Evolutionary conservation across 257 asterid species (phyloP).

Genomic region (Capsicum rhomboideum): DNA sequence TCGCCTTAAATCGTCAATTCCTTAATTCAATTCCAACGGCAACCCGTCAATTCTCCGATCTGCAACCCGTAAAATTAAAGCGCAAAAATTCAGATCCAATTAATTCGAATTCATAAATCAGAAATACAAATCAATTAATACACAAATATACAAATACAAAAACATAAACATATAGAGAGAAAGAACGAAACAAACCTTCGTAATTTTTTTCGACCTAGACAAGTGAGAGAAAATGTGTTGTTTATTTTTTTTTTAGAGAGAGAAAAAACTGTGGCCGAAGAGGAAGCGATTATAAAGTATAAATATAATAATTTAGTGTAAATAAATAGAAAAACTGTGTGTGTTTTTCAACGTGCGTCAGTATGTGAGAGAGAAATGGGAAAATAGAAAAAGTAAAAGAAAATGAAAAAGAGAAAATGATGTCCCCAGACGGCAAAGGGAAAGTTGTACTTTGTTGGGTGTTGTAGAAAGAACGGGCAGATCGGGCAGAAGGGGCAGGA

Average conservation of each 20-base stretch:
- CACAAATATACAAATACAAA: neutral
- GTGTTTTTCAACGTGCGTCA: neutral
- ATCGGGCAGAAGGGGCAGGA: slow-evolving; percentile 7
- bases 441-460: slow-evolving; percentile 1
- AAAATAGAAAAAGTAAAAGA: neutral
- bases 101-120: neutral
- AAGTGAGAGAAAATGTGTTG: slow-evolving; percentile 2
- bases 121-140: neutral
- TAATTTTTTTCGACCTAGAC: slow-evolving; percentile 5
- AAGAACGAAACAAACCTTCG: slow-evolving; percentile 11
- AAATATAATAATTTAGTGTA: neutral
- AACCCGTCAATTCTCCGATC: slow-evolving; percentile 24
- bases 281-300: neutral
- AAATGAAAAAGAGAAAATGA: neutral
- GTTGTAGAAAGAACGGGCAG: neutral
- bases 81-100: slow-evolving; percentile 15
- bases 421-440: slow-evolving; percentile 8
- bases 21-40: neutral
- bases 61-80: slow-evolving; percentile 10
- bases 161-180: neutral
- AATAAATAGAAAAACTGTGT: neutral
- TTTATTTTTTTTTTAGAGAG: slow-evolving; percentile 2
- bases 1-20: neutral
- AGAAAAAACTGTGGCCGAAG: slow-evolving; percentile 15
- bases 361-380: neutral